These are phyloP conservation scores for Paraphaeosphaeria sporulosa DNA, from an alignment of 2,329 filamentous ascomycete genomes.

Conservation along the genomic window DNA sequence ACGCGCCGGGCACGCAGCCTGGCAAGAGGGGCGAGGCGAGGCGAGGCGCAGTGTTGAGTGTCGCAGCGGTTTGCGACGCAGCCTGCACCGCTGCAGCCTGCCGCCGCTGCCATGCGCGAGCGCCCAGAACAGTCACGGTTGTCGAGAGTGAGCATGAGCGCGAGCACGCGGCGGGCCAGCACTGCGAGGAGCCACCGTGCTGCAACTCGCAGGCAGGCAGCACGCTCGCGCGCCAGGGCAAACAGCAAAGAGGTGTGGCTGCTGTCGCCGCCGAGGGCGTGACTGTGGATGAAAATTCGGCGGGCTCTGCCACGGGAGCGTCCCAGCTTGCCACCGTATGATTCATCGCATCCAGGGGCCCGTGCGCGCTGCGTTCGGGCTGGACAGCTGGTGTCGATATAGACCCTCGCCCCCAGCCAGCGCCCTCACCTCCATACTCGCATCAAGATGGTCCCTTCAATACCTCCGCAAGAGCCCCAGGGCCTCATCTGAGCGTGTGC, in stretches of 20 bases:
- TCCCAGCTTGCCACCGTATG: conserved; percentile 6
- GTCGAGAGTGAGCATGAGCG: too few species aligned
- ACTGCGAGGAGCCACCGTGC: neutral
- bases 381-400: conserved; percentile 13
- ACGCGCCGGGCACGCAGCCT: neutral
- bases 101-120: conserved; percentile 1
- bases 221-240: neutral
- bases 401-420: conserved; percentile 13
- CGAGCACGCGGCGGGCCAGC: neutral
- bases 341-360: neutral
- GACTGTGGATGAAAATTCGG: conserved; percentile 1
- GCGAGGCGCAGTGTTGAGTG: conserved; percentile 6
- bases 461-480: conserved; percentile 10
- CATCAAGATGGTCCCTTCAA: conserved; percentile 12
- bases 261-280: conserved; percentile 2
- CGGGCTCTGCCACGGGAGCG: neutral
- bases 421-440: conserved; percentile 8
- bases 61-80: neutral
- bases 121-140: neutral
- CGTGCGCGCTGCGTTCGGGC: conserved; percentile 2
- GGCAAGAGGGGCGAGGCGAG: neutral
- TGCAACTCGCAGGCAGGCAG: neutral
- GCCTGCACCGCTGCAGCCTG: conserved; percentile 5
- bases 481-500: conserved; percentile 21
- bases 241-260: conserved; percentile 9